Evolutionary conservation across 202 grass and related monocot genomes (phyloP).

Genomic region (Zizania palustris): DNA sequence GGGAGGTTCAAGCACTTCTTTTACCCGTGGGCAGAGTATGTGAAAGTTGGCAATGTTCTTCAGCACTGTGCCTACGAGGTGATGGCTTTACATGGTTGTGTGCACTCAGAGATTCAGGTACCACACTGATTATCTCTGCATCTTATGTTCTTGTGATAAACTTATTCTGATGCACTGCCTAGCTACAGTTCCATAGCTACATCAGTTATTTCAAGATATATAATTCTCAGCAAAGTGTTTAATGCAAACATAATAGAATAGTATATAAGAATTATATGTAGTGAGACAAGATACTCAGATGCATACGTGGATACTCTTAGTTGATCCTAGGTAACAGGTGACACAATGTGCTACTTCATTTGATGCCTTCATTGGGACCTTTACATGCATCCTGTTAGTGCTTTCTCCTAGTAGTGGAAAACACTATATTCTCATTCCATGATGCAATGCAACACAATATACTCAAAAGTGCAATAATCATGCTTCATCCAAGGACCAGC

Average conservation of each 20-base stretch:
- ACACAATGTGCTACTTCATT: conserved; percentile 10
- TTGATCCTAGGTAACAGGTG: conserved; percentile 31
- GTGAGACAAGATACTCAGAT: conserved; percentile 6
- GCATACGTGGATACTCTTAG: conserved; percentile 18
- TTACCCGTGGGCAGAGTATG: conserved; percentile 74
- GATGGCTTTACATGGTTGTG: conserved; percentile 77
- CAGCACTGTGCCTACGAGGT: conserved; percentile 76
- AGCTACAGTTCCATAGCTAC: conserved; percentile 5
- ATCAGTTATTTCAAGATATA: background rate
- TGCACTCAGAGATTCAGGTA: conserved; percentile 91
- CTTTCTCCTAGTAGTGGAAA: conserved; percentile 10
- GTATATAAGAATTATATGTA: background rate
- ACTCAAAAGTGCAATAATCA: background rate
- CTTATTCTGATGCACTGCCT: conserved; percentile 7
- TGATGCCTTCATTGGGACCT: conserved; percentile 18
- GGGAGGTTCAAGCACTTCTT: conserved; percentile 73
- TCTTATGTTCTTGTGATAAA: background rate
- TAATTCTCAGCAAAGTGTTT: background rate
- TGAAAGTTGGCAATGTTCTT: conserved; percentile 65
- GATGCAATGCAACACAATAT: background rate
- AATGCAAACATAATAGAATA: conserved; percentile 24
- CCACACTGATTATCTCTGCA: background rate
- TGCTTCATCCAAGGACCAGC: conserved; percentile 8
- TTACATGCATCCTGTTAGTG: background rate
- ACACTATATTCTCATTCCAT: conserved; percentile 24